Percentiles rank a stretch among this genome's conserved stretches.
Conservation (phyloP, 495 filamentous ascomycete species). For the Bombardia bombarda region DNA sequence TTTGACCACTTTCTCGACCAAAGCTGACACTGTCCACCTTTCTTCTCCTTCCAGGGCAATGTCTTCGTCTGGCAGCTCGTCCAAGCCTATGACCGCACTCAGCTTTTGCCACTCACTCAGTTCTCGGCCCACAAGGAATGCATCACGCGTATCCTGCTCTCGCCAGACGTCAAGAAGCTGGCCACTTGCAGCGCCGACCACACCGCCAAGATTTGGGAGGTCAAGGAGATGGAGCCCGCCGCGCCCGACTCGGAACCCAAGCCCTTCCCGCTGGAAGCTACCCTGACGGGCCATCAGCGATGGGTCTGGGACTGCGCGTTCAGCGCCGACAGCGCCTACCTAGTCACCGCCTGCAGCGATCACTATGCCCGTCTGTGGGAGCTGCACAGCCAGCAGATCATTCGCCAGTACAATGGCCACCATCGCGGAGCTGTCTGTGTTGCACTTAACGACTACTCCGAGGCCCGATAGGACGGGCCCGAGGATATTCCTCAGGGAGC, state of each 20-base stretch:
- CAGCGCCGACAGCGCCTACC: slow-evolving; percentile 89
- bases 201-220: slow-evolving; percentile 95
- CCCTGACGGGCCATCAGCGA: slow-evolving; percentile 85
- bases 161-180: slow-evolving; percentile 93
- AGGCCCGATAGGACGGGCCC: slow-evolving; percentile 43
- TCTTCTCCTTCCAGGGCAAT: slow-evolving; percentile 59
- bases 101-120: slow-evolving; percentile 81
- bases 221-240: slow-evolving; percentile 53
- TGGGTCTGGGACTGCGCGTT: slow-evolving; percentile 99
- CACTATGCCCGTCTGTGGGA: slow-evolving; percentile 98
- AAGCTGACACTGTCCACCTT: not conserved
- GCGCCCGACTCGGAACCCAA: slow-evolving; percentile 28
- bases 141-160: slow-evolving; percentile 91
- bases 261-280: slow-evolving; percentile 76
- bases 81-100: slow-evolving; percentile 73
- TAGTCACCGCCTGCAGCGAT: slow-evolving; percentile 96
- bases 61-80: slow-evolving; percentile 94
- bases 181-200: slow-evolving; percentile 97
- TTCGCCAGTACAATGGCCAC: slow-evolving; percentile 96
- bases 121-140: slow-evolving; percentile 91
- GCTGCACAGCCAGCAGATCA: slow-evolving; percentile 72
- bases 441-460: slow-evolving; percentile 93
- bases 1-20: not conserved
- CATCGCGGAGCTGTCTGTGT: slow-evolving; percentile 94
- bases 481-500: slow-evolving; percentile 2